Percentiles rank a stretch among this genome's conserved stretches.
These are phyloP conservation scores for Pulveroboletus sp. DNA, from an alignment of 768 basidiomycete genomes.

Conservation along the genomic window DNA sequence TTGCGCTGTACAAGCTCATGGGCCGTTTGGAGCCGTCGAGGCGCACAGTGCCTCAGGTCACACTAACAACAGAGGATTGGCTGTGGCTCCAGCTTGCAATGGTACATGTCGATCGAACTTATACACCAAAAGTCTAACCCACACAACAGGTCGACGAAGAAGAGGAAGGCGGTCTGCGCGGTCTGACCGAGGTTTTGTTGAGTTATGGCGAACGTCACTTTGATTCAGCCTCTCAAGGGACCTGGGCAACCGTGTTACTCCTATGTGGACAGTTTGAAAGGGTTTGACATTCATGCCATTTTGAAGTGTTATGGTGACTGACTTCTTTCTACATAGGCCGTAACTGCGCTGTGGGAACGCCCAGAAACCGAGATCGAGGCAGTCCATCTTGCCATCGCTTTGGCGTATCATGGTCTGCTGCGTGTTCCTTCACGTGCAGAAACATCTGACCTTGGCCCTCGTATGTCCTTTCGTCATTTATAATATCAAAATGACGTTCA, in stretches of 20 bases:
- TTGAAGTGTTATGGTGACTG: background rate
- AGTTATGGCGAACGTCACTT: constrained; percentile 83
- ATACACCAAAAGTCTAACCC: too few species aligned
- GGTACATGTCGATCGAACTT: constrained; percentile 42
- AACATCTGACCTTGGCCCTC: constrained; percentile 76
- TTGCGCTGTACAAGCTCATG: constrained; percentile 93
- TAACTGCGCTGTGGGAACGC: constrained; percentile 86
- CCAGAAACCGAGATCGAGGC: constrained; percentile 87
- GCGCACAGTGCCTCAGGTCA: constrained; percentile 78
- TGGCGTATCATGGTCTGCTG: constrained; percentile 90
- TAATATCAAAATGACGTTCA: background rate
- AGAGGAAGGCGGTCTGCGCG: constrained; percentile 70
- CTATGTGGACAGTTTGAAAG: constrained; percentile 94
- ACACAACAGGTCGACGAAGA: constrained; percentile 67
- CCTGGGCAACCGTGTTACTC: constrained; percentile 81
- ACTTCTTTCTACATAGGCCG: constrained; percentile 51
- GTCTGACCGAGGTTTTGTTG: constrained; percentile 68
- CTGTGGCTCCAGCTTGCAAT: constrained; percentile 94
- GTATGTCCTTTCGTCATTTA: constrained; percentile 42
- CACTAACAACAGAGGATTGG: constrained; percentile 95
- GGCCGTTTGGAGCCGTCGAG: constrained; percentile 84
- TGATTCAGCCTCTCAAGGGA: constrained; percentile 59
- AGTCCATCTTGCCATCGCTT: constrained; percentile 86
- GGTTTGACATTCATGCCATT: constrained; percentile 40
- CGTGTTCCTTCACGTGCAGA: constrained; percentile 79